Base-by-base conservation (phyloP, 164 flowering plant species). In the Tetracentron sinense region DNA sequence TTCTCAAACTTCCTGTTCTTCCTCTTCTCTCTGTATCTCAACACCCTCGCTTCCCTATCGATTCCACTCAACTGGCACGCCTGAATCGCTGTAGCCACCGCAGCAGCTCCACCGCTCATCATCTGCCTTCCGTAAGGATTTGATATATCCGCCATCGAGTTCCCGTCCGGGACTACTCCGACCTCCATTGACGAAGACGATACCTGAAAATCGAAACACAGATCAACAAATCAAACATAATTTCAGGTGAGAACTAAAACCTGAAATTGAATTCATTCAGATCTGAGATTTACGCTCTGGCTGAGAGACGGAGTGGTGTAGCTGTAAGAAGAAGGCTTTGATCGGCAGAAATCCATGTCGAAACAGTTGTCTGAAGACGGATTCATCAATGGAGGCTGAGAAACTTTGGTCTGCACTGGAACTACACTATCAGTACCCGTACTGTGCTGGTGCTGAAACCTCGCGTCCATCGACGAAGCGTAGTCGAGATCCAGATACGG, bases 1-100 rank as follows among this genome's bases (percentile, higher is more conserved):
- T 94, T 94, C 85, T 90, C 93, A 75, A 94, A 94, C 69, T 86
- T 91, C 35, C 98, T 33, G 71, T 85, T 90, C 88, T 91, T 94
- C 63, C 95, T 76, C 82, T 91, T 91, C 88, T 94, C 97, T 54
- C 89, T 79, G 79, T 94, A 94, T 84, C 97, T 83, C 75, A 87
- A 51, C 48, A 94, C 97, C 78, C 96, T 81, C 14, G 95, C 97
- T 62, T 91, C 90, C 42, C 98, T 63, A 44, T 94, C 96, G 22
- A 75, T 64, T 7, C 87, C 76, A 3, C 79, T 68, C 2, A 82
- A 52, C 53, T 78, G 81, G 8, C 53, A 61, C 19, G 83, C 64
- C 55, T 72, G 82, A 35, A 50, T 58, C 10, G 54, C 21, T 4
- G 76, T 14, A 1, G 29, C 23, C 4, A 42, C 54, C 0, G 56